These are phyloP conservation scores for Phanerodontia chrysosporium DNA, from an alignment of 768 basidiomycete species.

Conservation along the genomic window DNA sequence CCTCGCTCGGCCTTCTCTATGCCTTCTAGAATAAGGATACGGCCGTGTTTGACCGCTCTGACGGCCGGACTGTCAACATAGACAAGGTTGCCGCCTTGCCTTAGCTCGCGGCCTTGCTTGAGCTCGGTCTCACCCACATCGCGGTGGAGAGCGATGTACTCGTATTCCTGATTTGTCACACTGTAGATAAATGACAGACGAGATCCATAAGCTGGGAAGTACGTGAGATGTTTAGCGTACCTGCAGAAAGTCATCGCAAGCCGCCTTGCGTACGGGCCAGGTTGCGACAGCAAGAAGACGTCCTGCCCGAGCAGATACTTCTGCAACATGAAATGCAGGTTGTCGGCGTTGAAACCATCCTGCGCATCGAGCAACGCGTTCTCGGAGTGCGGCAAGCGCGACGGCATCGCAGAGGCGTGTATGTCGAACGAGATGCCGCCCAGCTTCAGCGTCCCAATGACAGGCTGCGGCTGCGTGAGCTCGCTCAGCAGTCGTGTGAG, in stretches of 20 bases:
- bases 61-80: constrained; percentile 69
- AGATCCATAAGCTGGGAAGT: no score
- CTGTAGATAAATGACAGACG: constrained; percentile 28
- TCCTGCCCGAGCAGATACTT: constrained; percentile 67
- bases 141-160: constrained; percentile 61
- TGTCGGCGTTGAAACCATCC: constrained; percentile 50
- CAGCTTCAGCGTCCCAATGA: constrained; percentile 53
- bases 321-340: constrained; percentile 63
- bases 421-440: constrained; percentile 56
- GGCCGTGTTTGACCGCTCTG: constrained; percentile 60
- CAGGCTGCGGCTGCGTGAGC: constrained; percentile 34
- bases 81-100: constrained; percentile 55
- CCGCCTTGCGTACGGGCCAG: constrained; percentile 61
- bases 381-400: constrained; percentile 42
- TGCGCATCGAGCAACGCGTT: constrained; percentile 44
- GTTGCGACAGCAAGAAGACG: constrained; percentile 61
- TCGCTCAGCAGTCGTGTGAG: constrained; percentile 44
- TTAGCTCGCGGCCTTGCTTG: constrained; percentile 67
- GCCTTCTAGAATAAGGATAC: constrained; percentile 62
- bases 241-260: constrained; percentile 62
- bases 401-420: constrained; percentile 41
- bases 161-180: constrained; percentile 63
- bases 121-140: constrained; percentile 72
- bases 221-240: constrained; percentile 22
- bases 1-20: constrained; percentile 71